Percentiles rank a stretch among this genome's conserved stretches.
Conservation (phyloP, 768 basidiomycete species). For the Rhodotorula kratochvilovae region DNA sequence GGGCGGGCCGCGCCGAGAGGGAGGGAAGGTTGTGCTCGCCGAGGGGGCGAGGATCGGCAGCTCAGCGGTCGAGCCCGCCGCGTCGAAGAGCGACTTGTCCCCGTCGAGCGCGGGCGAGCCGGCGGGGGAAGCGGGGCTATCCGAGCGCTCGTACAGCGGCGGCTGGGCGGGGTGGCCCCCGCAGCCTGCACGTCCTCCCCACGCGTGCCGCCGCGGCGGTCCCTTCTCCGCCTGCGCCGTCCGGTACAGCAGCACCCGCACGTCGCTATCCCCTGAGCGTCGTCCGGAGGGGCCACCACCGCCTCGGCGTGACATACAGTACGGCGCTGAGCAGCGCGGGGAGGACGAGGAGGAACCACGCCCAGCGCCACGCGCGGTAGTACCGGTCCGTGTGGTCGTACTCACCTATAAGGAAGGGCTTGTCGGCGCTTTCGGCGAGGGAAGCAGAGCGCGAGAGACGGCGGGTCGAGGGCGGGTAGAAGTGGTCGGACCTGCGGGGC, state of each 20-base stretch:
- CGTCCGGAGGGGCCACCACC: constrained; percentile 33
- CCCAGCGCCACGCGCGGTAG: constrained; percentile 19
- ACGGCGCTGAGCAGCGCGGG: constrained; percentile 28
- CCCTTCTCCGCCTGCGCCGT: background rate
- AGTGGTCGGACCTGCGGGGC: constrained; percentile 42
- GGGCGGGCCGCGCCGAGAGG: background rate
- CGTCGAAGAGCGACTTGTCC: background rate
- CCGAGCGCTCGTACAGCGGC: background rate
- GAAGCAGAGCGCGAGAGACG: constrained; percentile 32
- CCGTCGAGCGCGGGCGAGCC: background rate
- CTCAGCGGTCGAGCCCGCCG: background rate
- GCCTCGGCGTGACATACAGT: constrained; percentile 21
- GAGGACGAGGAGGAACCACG: constrained; percentile 27
- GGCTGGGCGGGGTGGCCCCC: background rate
- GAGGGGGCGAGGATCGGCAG: background rate
- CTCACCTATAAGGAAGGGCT: constrained; percentile 40
- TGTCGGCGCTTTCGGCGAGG: constrained; percentile 13
- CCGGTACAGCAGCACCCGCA: constrained; percentile 13
- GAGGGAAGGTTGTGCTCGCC: background rate
- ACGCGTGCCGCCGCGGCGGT: background rate
- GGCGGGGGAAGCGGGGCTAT: background rate
- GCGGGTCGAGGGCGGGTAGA: constrained; percentile 35
- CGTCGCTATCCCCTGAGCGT: constrained; percentile 1
- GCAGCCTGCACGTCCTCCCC: background rate
- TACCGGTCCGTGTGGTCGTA: constrained; percentile 42